Evolutionary conservation across 2,329 filamentous ascomycete genomes (phyloP), one percentile per base, ranked within the genome.

Genomic region (Metarhizium brunneum): DNA sequence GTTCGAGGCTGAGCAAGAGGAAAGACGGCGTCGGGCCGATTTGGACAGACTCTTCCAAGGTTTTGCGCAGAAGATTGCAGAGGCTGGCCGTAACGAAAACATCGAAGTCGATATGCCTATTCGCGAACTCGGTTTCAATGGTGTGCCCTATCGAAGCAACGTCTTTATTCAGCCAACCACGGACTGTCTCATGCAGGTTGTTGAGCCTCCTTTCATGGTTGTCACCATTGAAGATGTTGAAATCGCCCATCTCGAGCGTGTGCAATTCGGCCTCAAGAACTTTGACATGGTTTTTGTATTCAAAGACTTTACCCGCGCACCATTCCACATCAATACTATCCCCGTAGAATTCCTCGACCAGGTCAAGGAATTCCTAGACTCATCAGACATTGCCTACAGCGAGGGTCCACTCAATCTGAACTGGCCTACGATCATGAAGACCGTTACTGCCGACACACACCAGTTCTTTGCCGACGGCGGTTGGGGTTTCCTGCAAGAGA

Each of bases 381-480:
- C 87, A 1, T 92, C 94, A 50, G 92, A 99, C 67, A 95, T 99
- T 66, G 86, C 94, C 18, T 97, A 86, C 76, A 88, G 85, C 13
- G 95, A 99, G 72, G 94, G 94, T 56, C 94, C 92, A 1, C 84
- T 99, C 63, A 99, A 99, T 75, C 80, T 99, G 56, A 97, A 97
- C 79, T 99, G 94, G 94, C 88, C 89, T 11, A 96, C 92, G 16
- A 99, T 99, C 68, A 99, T 99, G 91, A 99, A 99, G 80, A 99
- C 94, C 0, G 92, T 99, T 30, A 92, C 88, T 20, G 86, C 88
- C 40, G 92, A 99, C 68, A 90, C 94, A 2, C 92, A 99, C 68
- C 84, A 87, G 63, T 99, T 99, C 83, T 99, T 96, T 71, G 83
- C 81, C 4, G 92, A 97, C 61, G 94, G 95, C 36, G 94, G 94